phyloP scores from a whole-genome alignment of 2,329 filamentous ascomycete genomes.

The Neofusicoccum sp. region DNA sequence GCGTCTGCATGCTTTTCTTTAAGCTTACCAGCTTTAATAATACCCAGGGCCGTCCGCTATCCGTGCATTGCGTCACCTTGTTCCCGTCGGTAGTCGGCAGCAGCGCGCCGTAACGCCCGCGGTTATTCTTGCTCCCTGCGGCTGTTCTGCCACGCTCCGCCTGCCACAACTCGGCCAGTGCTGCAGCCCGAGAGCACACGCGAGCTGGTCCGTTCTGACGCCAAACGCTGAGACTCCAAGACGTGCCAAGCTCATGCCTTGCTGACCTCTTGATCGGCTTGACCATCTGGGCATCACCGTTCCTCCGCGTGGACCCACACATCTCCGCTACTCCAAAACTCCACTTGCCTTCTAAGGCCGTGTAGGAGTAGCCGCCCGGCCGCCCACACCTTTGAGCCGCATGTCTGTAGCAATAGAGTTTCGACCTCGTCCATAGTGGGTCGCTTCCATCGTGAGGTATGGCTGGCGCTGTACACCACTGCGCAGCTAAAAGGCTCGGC shows the following conservation, averaged over 20 bases:
- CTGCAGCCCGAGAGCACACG: not conserved
- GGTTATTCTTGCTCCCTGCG: not conserved
- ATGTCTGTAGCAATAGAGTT: slow-evolving; percentile 16
- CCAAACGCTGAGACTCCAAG: slow-evolving; percentile 9
- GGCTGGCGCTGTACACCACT: not conserved
- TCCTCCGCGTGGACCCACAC: not conserved
- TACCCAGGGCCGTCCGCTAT: not conserved
- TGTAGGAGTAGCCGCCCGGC: slow-evolving; percentile 7
- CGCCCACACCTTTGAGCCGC: not conserved
- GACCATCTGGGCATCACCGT: not conserved
- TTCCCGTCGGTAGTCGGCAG: not conserved
- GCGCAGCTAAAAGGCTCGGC: slow-evolving; percentile 2
- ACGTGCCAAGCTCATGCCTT: slow-evolving; percentile 16
- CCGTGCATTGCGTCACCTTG: not conserved
- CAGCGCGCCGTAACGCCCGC: not conserved
- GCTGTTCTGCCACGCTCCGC: not conserved
- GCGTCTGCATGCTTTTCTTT: not conserved
- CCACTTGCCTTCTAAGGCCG: not conserved
- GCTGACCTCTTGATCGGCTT: not conserved
- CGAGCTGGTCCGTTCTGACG: slow-evolving; percentile 3
- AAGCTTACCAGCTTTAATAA: not conserved
- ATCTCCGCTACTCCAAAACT: slow-evolving; percentile 11
- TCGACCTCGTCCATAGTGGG: not conserved
- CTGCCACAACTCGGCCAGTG: not conserved
- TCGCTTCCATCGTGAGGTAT: not conserved